These are phyloP conservation scores for Hymenoscyphus scutula DNA, from an alignment of 2,329 filamentous ascomycete genomes.

Conservation along the genomic window DNA sequence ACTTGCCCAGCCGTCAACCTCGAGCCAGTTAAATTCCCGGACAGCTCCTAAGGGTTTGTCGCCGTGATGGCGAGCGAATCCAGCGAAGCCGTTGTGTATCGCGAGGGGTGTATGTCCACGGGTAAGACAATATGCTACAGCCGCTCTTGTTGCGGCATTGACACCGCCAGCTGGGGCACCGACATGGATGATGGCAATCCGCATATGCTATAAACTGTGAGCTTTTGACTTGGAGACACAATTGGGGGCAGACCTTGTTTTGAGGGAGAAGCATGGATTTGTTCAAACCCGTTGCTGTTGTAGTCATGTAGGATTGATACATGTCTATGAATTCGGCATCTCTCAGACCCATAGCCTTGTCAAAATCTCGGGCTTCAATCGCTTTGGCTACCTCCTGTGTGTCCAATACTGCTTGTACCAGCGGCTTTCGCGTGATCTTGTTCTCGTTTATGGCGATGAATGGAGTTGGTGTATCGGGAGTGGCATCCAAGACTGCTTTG, in stretches of 20 bases:
- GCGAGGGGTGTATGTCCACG: constrained; percentile 90
- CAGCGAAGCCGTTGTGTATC: constrained; percentile 95
- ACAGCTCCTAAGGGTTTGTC: constrained; percentile 82
- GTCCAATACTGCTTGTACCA: constrained; percentile 83
- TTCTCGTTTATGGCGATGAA: constrained; percentile 98
- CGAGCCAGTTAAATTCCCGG: constrained; percentile 84
- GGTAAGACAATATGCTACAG: constrained; percentile 87
- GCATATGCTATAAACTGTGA: constrained; percentile 66
- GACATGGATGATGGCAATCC: constrained; percentile 93
- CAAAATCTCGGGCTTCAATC: constrained; percentile 83
- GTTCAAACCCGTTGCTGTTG: constrained; percentile 76
- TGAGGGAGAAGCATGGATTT: constrained; percentile 62
- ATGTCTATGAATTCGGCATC: constrained; percentile 95
- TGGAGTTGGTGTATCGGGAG: constrained; percentile 83
- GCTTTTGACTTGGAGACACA: constrained; percentile 12
- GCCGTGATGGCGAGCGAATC: constrained; percentile 83
- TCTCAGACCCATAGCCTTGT: constrained; percentile 79
- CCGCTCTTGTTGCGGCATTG: constrained; percentile 93
- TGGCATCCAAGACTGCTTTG: constrained; percentile 84
- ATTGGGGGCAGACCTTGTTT: constrained; percentile 57
- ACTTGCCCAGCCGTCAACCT: constrained; percentile 93
- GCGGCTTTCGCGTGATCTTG: constrained; percentile 87
- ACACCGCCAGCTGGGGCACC: constrained; percentile 96
- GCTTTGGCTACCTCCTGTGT: constrained; percentile 82
- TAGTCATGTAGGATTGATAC: constrained; percentile 86